Evolutionary conservation across 768 basidiomycete genomes (phyloP), one percentile per base, ranked within the genome.

Genomic region (Trametes villosa): DNA sequence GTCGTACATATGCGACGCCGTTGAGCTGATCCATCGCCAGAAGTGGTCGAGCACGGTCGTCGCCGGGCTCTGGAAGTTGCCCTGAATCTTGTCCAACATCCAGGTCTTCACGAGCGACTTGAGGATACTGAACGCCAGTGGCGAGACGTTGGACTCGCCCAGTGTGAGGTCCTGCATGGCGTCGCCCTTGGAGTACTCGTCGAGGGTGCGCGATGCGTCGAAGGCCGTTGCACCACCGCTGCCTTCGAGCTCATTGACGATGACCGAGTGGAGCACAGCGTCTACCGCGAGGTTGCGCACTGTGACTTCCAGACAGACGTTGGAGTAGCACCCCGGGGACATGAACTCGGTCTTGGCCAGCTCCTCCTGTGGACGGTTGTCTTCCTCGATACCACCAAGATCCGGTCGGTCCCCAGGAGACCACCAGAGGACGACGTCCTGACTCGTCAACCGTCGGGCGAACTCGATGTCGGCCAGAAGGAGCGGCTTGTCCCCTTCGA

Each of bases 371-470:
- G 86, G 84, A 46, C 88, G 81, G 53, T 82, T 83, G 73, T 98
- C 96, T 47, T 93, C 86, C 71, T 99, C 95, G 50, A 89, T 83
- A 4, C 97, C 97, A 33, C 97, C 97, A 0, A 98, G 81, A 75
- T 99, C 97, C 3, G 97, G 96, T 20, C 84, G 83, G 30, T 92
- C 86, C 4, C 88, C 85, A 2, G 89, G 83, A 9, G 97, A 96
- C 97, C 97, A 99, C 97, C 97, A 99, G 3, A 99, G 79, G 3
- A 98, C 80, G 69, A 92, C 86, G 68, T 98, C 97, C 63, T 98
- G 93, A 47, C 88, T 86, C 30, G 89, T 77, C 53, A 98, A 76
- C 41, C 92, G 86, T 7, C 96, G 87, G 2, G 97, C 92, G 67
- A 98, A 97, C 64, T 86, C 89, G 65, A 99, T 81, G 66, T 99